Evolutionary conservation across 1,284 basidiomycete species (phyloP).

Genomic region (Ceratobasidium papillatum): DNA sequence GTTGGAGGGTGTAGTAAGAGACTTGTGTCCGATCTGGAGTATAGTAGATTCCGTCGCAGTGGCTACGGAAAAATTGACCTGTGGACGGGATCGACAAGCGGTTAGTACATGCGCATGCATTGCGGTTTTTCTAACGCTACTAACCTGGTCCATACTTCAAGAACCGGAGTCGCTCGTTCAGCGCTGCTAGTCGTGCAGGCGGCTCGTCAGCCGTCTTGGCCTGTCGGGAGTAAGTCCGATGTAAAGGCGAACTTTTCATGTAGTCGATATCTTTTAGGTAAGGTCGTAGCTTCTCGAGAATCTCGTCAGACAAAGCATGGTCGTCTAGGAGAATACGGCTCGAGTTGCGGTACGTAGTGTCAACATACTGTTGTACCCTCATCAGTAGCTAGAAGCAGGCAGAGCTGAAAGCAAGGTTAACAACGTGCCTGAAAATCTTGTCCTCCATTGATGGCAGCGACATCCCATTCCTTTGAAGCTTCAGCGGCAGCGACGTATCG

Average conservation of each 20-base stretch:
- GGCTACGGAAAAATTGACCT: slow-evolving; percentile 41
- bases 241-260: slow-evolving; percentile 1
- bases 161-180: slow-evolving; percentile 42
- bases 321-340: slow-evolving; percentile 40
- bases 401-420: background rate
- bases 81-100: background rate
- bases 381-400: background rate
- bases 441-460: slow-evolving; percentile 20
- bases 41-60: slow-evolving; percentile 41
- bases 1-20: slow-evolving; percentile 40
- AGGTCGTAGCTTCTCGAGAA: slow-evolving; percentile 30
- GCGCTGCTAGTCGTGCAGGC: slow-evolving; percentile 12
- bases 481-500: slow-evolving; percentile 37
- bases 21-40: slow-evolving; percentile 40
- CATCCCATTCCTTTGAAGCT: slow-evolving; percentile 25
- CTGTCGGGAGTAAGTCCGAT: background rate
- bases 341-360: slow-evolving; percentile 39
- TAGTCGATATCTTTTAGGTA: slow-evolving; percentile 35
- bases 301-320: slow-evolving; percentile 21
- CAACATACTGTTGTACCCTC: background rate
- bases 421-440: slow-evolving; percentile 3
- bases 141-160: slow-evolving; percentile 42
- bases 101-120: slow-evolving; percentile 11
- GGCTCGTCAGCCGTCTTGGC: background rate
- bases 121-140: background rate